Percentiles rank a stretch among this genome's conserved stretches.
Conservation (phyloP, 1,284 basidiomycete genomes). For the Agroathelia rolfsii region DNA sequence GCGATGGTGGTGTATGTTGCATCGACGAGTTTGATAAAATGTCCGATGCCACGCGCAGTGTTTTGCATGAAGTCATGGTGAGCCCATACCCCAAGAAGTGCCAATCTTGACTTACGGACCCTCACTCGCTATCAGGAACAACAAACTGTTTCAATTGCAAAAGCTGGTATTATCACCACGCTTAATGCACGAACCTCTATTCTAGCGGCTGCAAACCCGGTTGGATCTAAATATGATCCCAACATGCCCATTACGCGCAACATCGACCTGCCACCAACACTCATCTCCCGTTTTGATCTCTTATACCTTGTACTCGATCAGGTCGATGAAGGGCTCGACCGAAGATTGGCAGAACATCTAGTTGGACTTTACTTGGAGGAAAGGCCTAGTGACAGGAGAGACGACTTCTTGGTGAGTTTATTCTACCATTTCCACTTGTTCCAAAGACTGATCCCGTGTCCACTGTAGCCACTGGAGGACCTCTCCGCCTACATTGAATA, state of each 20-base stretch:
- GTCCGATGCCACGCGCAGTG: slow-evolving; percentile 93
- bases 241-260: slow-evolving; percentile 79
- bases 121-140: slow-evolving; percentile 61
- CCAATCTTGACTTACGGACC: too few relatives aligned
- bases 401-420: slow-evolving; percentile 69
- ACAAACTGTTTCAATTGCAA: slow-evolving; percentile 99
- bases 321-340: slow-evolving; percentile 83
- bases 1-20: slow-evolving; percentile 97
- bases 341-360: slow-evolving; percentile 87
- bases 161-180: slow-evolving; percentile 98
- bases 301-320: slow-evolving; percentile 97
- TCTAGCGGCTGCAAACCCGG: slow-evolving; percentile 93
- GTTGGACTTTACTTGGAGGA: slow-evolving; percentile 94
- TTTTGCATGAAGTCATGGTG: slow-evolving; percentile 98
- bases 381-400: slow-evolving; percentile 54
- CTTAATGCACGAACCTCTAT: slow-evolving; percentile 96
- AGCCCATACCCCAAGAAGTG: too few relatives aligned
- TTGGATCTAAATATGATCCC: slow-evolving; percentile 92
- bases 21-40: slow-evolving; percentile 99
- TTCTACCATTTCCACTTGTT: neutral
- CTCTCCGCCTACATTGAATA: slow-evolving; percentile 94
- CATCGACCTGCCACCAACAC: slow-evolving; percentile 91
- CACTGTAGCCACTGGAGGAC: slow-evolving; percentile 69
- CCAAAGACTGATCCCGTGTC: slow-evolving; percentile 3
- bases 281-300: slow-evolving; percentile 96